A percentile compares a stretch with the other conserved stretches of the same genome.
Conservation (phyloP, 257 asterid species). For the Solanum corneliomulleri region DNA sequence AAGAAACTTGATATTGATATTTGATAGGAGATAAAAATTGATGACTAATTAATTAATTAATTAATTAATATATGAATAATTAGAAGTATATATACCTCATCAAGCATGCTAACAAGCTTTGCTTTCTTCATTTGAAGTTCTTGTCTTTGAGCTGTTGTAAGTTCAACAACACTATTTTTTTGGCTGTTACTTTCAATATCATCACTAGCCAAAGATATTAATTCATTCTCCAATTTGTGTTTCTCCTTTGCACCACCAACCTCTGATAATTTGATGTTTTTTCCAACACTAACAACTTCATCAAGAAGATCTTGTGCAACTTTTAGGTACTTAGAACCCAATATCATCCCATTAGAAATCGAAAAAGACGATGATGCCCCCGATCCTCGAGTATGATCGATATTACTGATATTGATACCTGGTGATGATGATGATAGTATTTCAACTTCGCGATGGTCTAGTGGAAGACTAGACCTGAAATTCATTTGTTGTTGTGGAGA, state of each 20-base stretch:
- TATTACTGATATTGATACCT: background rate
- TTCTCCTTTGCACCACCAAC: constrained; percentile 6
- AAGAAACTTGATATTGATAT: background rate
- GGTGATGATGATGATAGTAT: constrained; percentile 8
- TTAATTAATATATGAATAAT: background rate
- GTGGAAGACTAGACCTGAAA: constrained; percentile 8
- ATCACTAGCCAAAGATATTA: background rate
- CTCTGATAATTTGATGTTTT: background rate
- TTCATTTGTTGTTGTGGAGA: constrained; percentile 27
- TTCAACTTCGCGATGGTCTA: constrained; percentile 3
- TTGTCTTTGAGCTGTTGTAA: constrained; percentile 53
- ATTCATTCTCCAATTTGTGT: constrained; percentile 9
- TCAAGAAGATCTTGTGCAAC: constrained; percentile 60
- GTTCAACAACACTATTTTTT: constrained; percentile 16
- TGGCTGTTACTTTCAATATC: background rate
- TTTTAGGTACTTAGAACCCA: constrained; percentile 53
- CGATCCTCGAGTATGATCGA: constrained; percentile 5
- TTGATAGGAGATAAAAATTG: no score
- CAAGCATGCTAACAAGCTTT: constrained; percentile 54
- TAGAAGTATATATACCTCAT: constrained; percentile 49
- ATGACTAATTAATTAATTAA: no score
- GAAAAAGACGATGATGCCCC: constrained; percentile 17
- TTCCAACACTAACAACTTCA: constrained; percentile 47
- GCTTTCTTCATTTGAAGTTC: constrained; percentile 79
- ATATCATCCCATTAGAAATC: constrained; percentile 10